Evolutionary conservation across 2,329 filamentous ascomycete genomes (phyloP).

Genomic region (Hypoxylon sp.): DNA sequence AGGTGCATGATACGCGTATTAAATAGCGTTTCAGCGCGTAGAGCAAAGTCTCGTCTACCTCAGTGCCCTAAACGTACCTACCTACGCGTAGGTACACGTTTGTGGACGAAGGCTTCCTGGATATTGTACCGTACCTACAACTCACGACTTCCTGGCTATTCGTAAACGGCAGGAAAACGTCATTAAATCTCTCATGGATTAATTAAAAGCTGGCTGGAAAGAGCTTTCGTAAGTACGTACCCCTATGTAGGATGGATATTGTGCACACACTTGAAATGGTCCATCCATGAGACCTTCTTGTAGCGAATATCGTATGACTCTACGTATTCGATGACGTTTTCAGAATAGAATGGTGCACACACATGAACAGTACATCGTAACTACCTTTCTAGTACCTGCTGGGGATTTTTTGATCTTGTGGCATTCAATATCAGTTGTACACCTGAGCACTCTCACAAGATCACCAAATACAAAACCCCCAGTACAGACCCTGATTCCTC

Average conservation of each 20-base stretch:
- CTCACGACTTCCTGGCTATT: background rate
- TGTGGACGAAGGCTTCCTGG: background rate
- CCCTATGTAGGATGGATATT: background rate
- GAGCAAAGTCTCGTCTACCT: background rate
- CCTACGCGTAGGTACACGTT: too few relatives aligned
- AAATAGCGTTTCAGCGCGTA: background rate
- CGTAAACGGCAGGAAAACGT: background rate
- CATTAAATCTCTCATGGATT: background rate
- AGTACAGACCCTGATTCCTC: background rate
- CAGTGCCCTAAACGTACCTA: background rate
- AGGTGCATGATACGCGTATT: background rate
- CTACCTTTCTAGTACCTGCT: background rate
- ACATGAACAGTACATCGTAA: background rate
- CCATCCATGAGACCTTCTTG: background rate
- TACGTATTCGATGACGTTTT: background rate
- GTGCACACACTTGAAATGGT: background rate
- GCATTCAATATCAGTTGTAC: background rate
- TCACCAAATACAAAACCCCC: background rate
- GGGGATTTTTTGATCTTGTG: background rate
- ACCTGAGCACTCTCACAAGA: background rate
- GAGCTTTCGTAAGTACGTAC: background rate
- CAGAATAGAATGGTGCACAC: background rate
- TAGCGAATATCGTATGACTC: background rate
- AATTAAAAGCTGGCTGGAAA: background rate
- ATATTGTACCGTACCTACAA: background rate